Evolutionary conservation across 2,329 filamentous ascomycete genomes (phyloP).

Genomic region (Penicillium sp.): DNA sequence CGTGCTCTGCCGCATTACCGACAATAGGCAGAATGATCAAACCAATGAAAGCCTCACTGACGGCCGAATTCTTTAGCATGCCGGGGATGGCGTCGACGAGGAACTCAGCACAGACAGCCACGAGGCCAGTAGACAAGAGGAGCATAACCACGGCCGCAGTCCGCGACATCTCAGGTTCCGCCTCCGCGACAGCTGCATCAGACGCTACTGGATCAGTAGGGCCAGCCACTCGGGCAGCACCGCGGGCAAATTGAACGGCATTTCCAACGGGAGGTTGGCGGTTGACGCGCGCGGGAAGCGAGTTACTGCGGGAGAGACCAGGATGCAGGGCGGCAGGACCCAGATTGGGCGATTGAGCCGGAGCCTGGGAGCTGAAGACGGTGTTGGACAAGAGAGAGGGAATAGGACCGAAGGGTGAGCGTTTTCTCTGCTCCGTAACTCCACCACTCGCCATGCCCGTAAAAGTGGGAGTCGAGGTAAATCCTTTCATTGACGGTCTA

Average conservation of each 20-base stretch:
- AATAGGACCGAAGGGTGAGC: conserved; percentile 35
- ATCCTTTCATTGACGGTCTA: conserved; percentile 20
- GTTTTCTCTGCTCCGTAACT: conserved; percentile 26
- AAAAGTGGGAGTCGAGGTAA: conserved; percentile 18
- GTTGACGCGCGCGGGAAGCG: conserved; percentile 32
- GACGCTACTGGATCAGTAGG: conserved; percentile 14
- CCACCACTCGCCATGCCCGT: conserved; percentile 11
- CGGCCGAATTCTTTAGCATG: conserved; percentile 60
- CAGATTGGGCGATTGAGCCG: conserved; percentile 9
- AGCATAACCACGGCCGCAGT: conserved; percentile 60
- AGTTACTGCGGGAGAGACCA: conserved; percentile 35
- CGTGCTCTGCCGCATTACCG: conserved; percentile 81
- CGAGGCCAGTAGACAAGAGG: conserved; percentile 56
- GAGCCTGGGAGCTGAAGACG: conserved; percentile 32
- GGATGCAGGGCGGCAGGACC: conserved; percentile 21
- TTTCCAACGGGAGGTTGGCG: conserved; percentile 34
- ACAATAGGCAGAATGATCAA: conserved; percentile 80
- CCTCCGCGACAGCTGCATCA: conserved; percentile 16
- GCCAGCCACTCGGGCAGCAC: conserved; percentile 32
- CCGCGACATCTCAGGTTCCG: conserved; percentile 52
- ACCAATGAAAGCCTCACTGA: conserved; percentile 76
- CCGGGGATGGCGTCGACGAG: conserved; percentile 73
- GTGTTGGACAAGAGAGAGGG: conserved; percentile 39
- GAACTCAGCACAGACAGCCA: conserved; percentile 69
- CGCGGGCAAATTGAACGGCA: conserved; percentile 38